Percentiles rank a stretch among this genome's conserved stretches.
Evolutionary conservation across 768 basidiomycete species (phyloP).

Genomic region (Leucogyrophana mollusca): DNA sequence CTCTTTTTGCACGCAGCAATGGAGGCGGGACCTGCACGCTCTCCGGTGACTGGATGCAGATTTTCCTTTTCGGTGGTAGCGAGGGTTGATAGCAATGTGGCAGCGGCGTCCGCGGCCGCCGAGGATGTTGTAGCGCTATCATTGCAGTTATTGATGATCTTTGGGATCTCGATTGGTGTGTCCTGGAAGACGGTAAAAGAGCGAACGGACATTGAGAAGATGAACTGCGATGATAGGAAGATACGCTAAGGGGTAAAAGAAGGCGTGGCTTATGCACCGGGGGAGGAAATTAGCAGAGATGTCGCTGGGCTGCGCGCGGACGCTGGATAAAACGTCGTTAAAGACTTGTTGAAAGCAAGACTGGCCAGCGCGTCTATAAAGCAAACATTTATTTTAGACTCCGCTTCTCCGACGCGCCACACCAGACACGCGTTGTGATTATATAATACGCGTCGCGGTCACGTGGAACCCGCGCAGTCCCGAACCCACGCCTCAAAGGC

Average conservation of each 20-base stretch:
- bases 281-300: slow-evolving; percentile 3
- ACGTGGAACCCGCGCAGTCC: slow-evolving; percentile 16
- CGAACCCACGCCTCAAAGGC: no score
- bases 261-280: not conserved
- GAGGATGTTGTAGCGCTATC: slow-evolving; percentile 20
- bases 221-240: slow-evolving; percentile 7
- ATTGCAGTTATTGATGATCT: slow-evolving; percentile 25
- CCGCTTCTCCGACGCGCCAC: slow-evolving; percentile 31
- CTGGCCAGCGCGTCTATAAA: slow-evolving; percentile 20
- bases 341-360: slow-evolving; percentile 15
- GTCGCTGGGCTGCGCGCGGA: slow-evolving; percentile 13
- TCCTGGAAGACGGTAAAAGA: slow-evolving; percentile 69
- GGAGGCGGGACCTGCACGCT: slow-evolving; percentile 43
- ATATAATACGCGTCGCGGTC: slow-evolving; percentile 22
- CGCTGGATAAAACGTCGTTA: slow-evolving; percentile 33
- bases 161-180: slow-evolving; percentile 35
- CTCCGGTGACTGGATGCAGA: slow-evolving; percentile 71
- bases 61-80: slow-evolving; percentile 72
- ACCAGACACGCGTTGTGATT: slow-evolving; percentile 4
- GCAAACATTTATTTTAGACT: slow-evolving; percentile 28
- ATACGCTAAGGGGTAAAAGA: slow-evolving; percentile 4
- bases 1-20: slow-evolving; percentile 54
- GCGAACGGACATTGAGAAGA: slow-evolving; percentile 49
- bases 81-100: slow-evolving; percentile 35
- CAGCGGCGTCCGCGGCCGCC: slow-evolving; percentile 20